Evolutionary conservation across 495 filamentous ascomycete species (phyloP), one percentile per base, ranked within the genome.

Genomic region (Podospora pseudoanserina): DNA sequence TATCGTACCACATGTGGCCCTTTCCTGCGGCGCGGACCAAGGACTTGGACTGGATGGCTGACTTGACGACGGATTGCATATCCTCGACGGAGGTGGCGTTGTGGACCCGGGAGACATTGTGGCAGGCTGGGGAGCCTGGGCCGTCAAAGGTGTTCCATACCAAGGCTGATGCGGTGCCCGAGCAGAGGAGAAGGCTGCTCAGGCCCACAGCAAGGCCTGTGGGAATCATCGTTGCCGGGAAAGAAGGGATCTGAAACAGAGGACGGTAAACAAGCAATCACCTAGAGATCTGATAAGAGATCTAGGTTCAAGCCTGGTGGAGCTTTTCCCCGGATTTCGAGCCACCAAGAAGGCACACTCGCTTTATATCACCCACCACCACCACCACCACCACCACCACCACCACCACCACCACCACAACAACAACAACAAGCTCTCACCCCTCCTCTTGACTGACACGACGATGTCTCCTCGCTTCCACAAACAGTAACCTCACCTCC

Each of bases 1-100:
- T 84, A 65, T 85, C 79, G 67, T 84, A 85, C 82, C 81, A 84
- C 75, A 80, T 81, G 67, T 84, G 82, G 15, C 80, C 82, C 66
- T 83, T 83, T 9, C 81, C 82, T 34, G 78, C 79, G 2, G 81
- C 80, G 55, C 82, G 77, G 27, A 85, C 73, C 1, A 77, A 81
- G 4, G 74, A 74, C 57, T 73, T 72, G 23, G 72, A 70, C 5
- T 62, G 60, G 32, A 75, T 64, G 20, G 80, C 78, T 16, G 76
- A 62, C 66, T 79, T 78, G 66, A 85, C 81, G 44, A 81, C 67
- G 18, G 72, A 68, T 9, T 77, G 74, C 65, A 85, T 79, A 54
- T 83, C 79, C 63, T 77, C 76, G 27, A 84, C 73, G 63, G 73
- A 79, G n/a, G 76, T 79, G 23, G 81, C 77, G 60, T 81, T 70